Evolutionary conservation across 1,139 yeast species (phyloP), one percentile per base, ranked within the genome.

Genomic region (Diutina neorugosa): DNA sequence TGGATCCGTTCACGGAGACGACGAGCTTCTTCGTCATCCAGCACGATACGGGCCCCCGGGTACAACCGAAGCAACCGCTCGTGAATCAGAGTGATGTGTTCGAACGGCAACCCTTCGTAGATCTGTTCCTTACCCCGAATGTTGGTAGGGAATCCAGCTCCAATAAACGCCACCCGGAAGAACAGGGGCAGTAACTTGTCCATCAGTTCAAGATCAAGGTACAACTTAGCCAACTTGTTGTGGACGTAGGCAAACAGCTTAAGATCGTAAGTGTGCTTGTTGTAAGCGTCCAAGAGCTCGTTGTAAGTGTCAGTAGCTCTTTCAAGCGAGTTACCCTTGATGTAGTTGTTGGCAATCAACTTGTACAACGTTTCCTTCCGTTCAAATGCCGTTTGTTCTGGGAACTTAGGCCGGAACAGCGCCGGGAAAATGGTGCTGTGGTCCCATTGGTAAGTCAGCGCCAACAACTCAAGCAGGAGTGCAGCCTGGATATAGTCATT

Each of bases 101-200:
- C 96, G 69, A 87, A 89, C 27, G 96, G 91, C 53, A 82, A 73
- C 14, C 96, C 96, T 68, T 89, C 96, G 64, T 84, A 87, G 54
- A 89, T 84, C 64, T 84, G 90, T 57, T 81, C 82, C 62, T 85
- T 81, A 52, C 87, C 86, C 62, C 96, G 74, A 54, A 86, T 76
- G 51, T 90, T 79, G 43, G 73, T 73, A 12, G 96, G 96, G 75
- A 89, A 89, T 3, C 96, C 96, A 53, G 78, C 80, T 18, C 97
- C 97, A 65, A 87, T 78, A 61, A 85, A 87, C 21, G 87, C 78
- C 54, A 89, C 90, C 62, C 86, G 78, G 72, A 87, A 89, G 66
- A 80, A 89, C 12, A 91, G 82, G 31, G 96, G 89, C 41, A 84
- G 80, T 53, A 82, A 71, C 62, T 91, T 79, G 63, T 86, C 96